Evolutionary conservation across 441 rosid genomes (phyloP), one percentile per base, ranked within the genome.

Genomic region (Biscutella laevigata): DNA sequence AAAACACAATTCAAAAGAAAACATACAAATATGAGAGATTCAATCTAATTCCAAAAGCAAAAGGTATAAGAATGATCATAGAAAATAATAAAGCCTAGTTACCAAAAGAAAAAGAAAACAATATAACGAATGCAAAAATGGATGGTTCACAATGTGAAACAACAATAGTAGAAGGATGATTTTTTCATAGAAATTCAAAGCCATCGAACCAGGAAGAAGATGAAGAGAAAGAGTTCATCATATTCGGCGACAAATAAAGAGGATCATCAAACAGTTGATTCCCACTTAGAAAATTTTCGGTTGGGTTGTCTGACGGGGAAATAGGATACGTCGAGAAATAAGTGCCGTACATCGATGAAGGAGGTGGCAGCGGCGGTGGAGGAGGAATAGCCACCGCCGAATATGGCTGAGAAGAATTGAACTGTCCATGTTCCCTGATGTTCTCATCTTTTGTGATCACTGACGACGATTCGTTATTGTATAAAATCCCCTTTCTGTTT

Each of bases 361-460:
- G 45, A 3, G 57, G 38, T 0, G 61, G 67, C 2, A 59, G 55
- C 0, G 41, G 53, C 1, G 27, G 80, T 49, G 72, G 67, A 2
- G 68, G 67, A 26, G 54, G 27, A 19, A 42, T 35, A 11, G 14
- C 53, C 57, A 54, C 46, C 28, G 50, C 0, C 1, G 61, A 39
- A 59, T 30, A 59, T 14, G 56, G 62, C 3, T 71, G 70, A 43
- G 74, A 77, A 7, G 85, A 82, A 62, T 77, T 75, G 3, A 78
- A 75, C 27, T 74, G 90, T 28, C 68, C 81, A 8, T 74, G 65
- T 14, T 76, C 78, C 15, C 70, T 58, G 26, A 71, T 63, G 57
- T 71, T 72, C 59, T 79, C 86, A 16, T 83, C 86, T 0, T 79
- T 86, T 5, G 81, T 76, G 46, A 79, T 79, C 12, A 86, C 83